phyloP scores from a whole-genome alignment of 2,329 filamentous ascomycete species.

The Xylogone sp. region DNA sequence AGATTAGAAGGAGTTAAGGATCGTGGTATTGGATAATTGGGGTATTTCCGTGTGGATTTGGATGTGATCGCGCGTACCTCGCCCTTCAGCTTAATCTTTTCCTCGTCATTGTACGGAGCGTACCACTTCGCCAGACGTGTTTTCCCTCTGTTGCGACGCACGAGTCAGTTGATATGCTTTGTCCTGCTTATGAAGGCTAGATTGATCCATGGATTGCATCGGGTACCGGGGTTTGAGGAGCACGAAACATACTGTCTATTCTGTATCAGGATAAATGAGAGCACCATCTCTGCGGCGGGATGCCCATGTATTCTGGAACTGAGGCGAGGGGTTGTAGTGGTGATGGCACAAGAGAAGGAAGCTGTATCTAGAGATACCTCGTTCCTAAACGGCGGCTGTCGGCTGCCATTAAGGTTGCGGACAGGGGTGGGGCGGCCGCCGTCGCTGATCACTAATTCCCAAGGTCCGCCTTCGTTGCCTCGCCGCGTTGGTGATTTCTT shows the following conservation, averaged over 20 bases:
- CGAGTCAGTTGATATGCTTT: conserved; percentile 8
- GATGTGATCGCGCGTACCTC: conserved; percentile 56
- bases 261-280: conserved; percentile 87
- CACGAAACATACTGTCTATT: conserved; percentile 67
- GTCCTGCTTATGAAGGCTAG: too few relatives aligned
- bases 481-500: too few relatives aligned
- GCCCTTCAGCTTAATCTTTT: conserved; percentile 98
- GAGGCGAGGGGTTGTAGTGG: background rate
- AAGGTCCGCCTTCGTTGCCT: too few relatives aligned
- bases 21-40: background rate
- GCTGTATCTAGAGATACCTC: too few relatives aligned
- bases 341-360: background rate
- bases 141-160: conserved; percentile 68
- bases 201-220: too few relatives aligned
- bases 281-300: conserved; percentile 39
- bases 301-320: background rate
- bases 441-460: too few relatives aligned
- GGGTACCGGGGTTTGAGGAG: background rate
- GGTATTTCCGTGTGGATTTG: background rate
- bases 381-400: background rate
- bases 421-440: too few relatives aligned
- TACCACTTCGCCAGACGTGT: conserved; percentile 99
- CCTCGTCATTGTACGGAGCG: conserved; percentile 95
- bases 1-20: conserved; percentile 4
- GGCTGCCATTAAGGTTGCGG: too few relatives aligned